A percentile compares a stretch with the other conserved stretches of the same genome.
phyloP scores from a whole-genome alignment of 495 filamentous ascomycete species.

The Xylaria acuta region DNA sequence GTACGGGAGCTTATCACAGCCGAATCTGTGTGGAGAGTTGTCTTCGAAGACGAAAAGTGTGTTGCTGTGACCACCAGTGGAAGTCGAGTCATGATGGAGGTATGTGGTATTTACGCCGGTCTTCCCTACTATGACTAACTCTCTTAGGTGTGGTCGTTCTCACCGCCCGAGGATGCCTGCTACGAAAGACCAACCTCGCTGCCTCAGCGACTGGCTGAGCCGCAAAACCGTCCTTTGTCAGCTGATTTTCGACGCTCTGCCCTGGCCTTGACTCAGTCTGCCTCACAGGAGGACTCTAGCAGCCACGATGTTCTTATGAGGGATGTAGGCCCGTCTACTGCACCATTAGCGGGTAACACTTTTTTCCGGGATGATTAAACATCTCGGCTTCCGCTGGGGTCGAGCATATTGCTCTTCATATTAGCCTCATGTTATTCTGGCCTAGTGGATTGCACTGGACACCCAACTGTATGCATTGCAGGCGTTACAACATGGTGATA shows the following conservation, averaged over 20 bases:
- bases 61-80: constrained; percentile 90
- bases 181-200: constrained; percentile 48
- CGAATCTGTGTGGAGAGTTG: constrained; percentile 95
- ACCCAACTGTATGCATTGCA: constrained; percentile 27
- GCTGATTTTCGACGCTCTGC: constrained; percentile 40
- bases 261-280: constrained; percentile 24
- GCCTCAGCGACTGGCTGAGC: constrained; percentile 45
- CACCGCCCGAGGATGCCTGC: constrained; percentile 76
- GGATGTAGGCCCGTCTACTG: constrained; percentile 55
- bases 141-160: constrained; percentile 85
- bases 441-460: constrained; percentile 19
- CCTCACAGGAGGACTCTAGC: constrained; percentile 33
- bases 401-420: constrained; percentile 1
- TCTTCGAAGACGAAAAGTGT: constrained; percentile 97
- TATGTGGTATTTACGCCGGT: constrained; percentile 47
- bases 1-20: constrained; percentile 88
- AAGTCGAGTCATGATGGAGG: constrained; percentile 94
- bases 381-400: neutral
- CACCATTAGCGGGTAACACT: constrained; percentile 45
- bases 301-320: constrained; percentile 53
- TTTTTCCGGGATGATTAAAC: constrained; percentile 56
- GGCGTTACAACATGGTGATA: constrained; percentile 27
- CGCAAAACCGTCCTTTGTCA: constrained; percentile 49
- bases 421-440: constrained; percentile 6
- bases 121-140: constrained; percentile 27